phyloP scores from a whole-genome alignment of 2,329 filamentous ascomycete genomes.

The Davidsoniella neocaledoniae region DNA sequence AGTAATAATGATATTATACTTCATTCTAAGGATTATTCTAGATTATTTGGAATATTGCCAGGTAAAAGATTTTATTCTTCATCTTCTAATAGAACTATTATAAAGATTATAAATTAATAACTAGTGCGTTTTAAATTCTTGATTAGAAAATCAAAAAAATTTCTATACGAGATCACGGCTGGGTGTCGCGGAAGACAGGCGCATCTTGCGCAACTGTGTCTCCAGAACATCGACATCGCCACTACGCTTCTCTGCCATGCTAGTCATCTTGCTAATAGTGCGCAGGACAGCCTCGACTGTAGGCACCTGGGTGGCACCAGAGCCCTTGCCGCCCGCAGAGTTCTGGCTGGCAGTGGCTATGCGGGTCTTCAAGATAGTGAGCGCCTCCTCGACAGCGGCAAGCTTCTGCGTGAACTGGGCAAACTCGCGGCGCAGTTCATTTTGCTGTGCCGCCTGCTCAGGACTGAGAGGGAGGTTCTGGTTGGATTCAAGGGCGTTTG shows the following conservation, averaged over 20 bases:
- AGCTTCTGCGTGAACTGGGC: slow-evolving; percentile 58
- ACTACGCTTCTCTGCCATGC: slow-evolving; percentile 79
- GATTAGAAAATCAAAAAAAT: too few relatives aligned
- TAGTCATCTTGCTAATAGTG: slow-evolving; percentile 84
- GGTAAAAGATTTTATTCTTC: too few relatives aligned
- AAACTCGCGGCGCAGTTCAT: slow-evolving; percentile 63
- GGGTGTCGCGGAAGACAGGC: slow-evolving; percentile 25
- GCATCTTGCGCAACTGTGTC: slow-evolving; percentile 62
- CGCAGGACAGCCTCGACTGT: slow-evolving; percentile 85
- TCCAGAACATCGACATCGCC: slow-evolving; percentile 84
- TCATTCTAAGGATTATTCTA: too few relatives aligned
- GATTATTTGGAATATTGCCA: too few relatives aligned
- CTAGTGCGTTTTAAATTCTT: too few relatives aligned
- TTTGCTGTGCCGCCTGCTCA: slow-evolving; percentile 71
- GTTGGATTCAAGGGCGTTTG: slow-evolving; percentile 45
- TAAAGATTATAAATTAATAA: too few relatives aligned
- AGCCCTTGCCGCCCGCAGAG: slow-evolving; percentile 24
- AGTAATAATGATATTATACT: too few relatives aligned
- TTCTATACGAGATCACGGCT: slow-evolving; percentile 14
- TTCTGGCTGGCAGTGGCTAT: slow-evolving; percentile 42
- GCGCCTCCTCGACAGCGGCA: slow-evolving; percentile 60
- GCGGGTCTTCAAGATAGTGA: slow-evolving; percentile 64
- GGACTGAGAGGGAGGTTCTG: slow-evolving; percentile 61
- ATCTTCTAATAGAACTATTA: too few relatives aligned
- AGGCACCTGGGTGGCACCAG: slow-evolving; percentile 37